These are phyloP conservation scores for Penicillium parvum DNA, from an alignment of 495 filamentous ascomycete genomes.

Conservation along the genomic window DNA sequence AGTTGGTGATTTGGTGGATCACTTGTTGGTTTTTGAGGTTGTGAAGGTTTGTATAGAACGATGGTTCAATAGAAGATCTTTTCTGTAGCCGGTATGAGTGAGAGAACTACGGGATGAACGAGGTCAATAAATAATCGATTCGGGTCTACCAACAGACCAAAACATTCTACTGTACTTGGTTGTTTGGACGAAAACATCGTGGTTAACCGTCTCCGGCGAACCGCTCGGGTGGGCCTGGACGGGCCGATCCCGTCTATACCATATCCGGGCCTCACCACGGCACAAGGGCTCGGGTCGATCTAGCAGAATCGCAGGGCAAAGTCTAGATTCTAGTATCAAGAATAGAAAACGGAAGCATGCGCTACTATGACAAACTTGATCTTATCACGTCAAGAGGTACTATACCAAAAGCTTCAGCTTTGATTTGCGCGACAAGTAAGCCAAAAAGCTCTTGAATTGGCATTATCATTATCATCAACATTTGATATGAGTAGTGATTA, in stretches of 20 bases:
- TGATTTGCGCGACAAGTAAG: background rate
- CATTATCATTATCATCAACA: background rate
- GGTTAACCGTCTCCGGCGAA: constrained; percentile 9
- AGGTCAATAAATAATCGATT: constrained; percentile 5
- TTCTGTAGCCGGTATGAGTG: background rate
- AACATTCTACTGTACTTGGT: background rate
- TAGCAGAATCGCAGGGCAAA: too few species aligned
- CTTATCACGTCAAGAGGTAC: too few species aligned
- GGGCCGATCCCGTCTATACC: constrained; percentile 1
- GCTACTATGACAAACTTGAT: too few species aligned
- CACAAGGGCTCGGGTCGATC: too few species aligned
- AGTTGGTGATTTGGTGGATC: background rate
- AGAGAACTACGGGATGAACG: background rate
- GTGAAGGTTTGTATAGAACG: background rate
- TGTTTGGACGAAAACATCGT: background rate
- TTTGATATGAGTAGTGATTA: background rate
- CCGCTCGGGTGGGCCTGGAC: background rate
- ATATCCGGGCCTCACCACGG: constrained; percentile 5
- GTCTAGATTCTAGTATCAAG: too few species aligned
- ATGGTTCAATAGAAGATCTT: background rate
- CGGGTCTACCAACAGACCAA: background rate
- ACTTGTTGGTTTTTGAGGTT: background rate
- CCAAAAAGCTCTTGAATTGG: background rate
- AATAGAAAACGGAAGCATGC: too few species aligned
- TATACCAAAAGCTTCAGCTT: too few species aligned